Base-by-base conservation (phyloP, 306 rosid genomes). In the Cicer chorassanicum region DNA sequence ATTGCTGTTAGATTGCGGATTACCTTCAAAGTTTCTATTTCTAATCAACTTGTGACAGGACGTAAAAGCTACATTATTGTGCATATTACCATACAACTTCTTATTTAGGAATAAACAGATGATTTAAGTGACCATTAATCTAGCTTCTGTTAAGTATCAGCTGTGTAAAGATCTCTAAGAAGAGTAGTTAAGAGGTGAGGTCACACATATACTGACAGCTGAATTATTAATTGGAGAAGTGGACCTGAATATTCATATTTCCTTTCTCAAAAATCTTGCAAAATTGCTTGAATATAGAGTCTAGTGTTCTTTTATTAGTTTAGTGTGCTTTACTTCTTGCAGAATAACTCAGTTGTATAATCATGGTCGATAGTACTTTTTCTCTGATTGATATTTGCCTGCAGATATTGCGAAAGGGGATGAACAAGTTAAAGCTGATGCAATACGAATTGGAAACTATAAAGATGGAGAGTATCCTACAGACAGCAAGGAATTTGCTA, bases 391-490 rank as follows among this genome's bases (percentile, higher is more conserved):
- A 13, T 44, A 65, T 82, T 69, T 87, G 36, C 76, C 42, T 81
- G 74, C 86, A 94, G 99, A 94, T 59, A 94, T 94, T 55, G 92
- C 84, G 16, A 89, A 85, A 6, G 98, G 99, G 50, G 96, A 94
- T 61, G 95, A 90, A 74, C 95, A 89, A 78, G 92, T 94, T 83
- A 92, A 90, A 84, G 96, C 89, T 74, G 99, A 94, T 80, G 99
- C 99, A 1, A 75, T 88, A 60, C 84, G 93, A 71, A 89, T 94
- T 9, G 99, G 99, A 83, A 89, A 90, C 78, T 94, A 94, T 83
- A 91, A 81, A 50, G 87, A 92, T 60, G 96, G 97, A 14, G 85
- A 89, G 45, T 90, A 82, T 86, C 99, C 99, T 70, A 89, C 91
- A 21, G 93, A 94, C 81, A 86, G 97, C 75, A 87, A 88, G 79